These are phyloP conservation scores for Spathaspora boniae DNA, from an alignment of 805 yeast species.

Conservation along the genomic window DNA sequence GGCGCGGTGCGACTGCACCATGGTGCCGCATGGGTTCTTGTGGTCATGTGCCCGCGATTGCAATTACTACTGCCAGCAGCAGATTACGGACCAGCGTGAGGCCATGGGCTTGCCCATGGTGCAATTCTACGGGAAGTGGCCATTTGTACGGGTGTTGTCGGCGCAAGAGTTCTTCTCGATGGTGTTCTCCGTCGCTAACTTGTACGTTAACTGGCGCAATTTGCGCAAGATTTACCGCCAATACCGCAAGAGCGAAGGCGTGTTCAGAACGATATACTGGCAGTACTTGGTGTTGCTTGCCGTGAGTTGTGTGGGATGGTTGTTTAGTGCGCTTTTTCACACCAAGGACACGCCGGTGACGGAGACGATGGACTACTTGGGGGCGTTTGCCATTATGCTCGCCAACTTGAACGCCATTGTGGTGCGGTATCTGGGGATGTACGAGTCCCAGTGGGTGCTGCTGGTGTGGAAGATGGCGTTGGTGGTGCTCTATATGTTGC, in stretches of 20 bases:
- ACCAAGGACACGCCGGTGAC: conserved; percentile 34
- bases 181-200: conserved; percentile 33
- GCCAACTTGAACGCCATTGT: conserved; percentile 33
- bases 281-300: conserved; percentile 29
- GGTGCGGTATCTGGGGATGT: conserved; percentile 29
- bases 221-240: conserved; percentile 24
- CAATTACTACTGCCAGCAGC: conserved; percentile 38
- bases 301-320: conserved; percentile 35
- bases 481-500: conserved; percentile 19
- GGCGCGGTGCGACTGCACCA: conserved; percentile 5
- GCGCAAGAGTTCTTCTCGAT: conserved; percentile 34
- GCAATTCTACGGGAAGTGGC: conserved; percentile 46
- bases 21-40: conserved; percentile 11
- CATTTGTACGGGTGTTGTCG: conserved; percentile 34
- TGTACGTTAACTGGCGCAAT: conserved; percentile 30
- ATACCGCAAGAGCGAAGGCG: conserved; percentile 18
- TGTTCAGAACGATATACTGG: conserved; percentile 20
- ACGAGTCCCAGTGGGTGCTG: conserved; percentile 6
- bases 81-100: conserved; percentile 22
- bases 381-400: conserved; percentile 37
- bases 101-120: conserved; percentile 23
- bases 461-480: conserved; percentile 12
- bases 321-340: conserved; percentile 35
- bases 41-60: conserved; percentile 40
- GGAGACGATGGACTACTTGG: conserved; percentile 40